Conservation (phyloP, 2,329 filamentous ascomycete species). For the Tolypocladium tropicale region DNA sequence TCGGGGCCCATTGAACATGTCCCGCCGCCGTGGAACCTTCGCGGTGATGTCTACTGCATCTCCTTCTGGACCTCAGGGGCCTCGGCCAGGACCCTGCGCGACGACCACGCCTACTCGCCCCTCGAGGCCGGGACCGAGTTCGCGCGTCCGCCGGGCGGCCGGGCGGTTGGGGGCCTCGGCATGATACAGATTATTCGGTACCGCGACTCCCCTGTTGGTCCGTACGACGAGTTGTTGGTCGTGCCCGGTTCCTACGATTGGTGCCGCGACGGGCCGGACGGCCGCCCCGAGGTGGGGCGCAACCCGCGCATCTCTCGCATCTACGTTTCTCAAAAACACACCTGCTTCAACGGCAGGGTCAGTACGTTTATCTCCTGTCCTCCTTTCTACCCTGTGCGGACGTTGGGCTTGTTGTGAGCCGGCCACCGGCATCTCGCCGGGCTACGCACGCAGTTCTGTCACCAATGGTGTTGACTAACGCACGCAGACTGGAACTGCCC, state of each 20-base stretch:
- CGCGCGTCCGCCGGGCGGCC: slow-evolving; percentile 16
- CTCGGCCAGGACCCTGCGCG: slow-evolving; percentile 20
- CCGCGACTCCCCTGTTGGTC: slow-evolving; percentile 36
- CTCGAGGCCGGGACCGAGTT: slow-evolving; percentile 33
- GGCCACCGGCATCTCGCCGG: background rate
- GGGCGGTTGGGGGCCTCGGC: slow-evolving; percentile 31
- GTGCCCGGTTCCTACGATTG: slow-evolving; percentile 36
- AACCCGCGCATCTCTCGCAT: slow-evolving; percentile 38
- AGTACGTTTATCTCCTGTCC: slow-evolving; percentile 23
- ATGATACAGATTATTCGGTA: slow-evolving; percentile 43
- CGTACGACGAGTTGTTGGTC: slow-evolving; percentile 43
- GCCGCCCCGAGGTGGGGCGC: slow-evolving; percentile 19
- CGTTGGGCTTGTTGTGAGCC: background rate
- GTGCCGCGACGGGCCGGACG: slow-evolving; percentile 22
- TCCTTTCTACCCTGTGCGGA: background rate
- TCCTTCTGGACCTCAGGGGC: slow-evolving; percentile 25
- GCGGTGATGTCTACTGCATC: slow-evolving; percentile 33
- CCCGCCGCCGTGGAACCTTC: slow-evolving; percentile 32
- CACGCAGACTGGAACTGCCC: slow-evolving; percentile 42
- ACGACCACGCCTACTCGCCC: slow-evolving; percentile 30
- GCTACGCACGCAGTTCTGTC: background rate
- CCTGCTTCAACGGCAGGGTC: slow-evolving; percentile 40
- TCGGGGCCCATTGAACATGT: slow-evolving; percentile 11
- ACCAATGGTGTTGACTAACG: background rate
- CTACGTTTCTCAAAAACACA: slow-evolving; percentile 42